phyloP scores from a whole-genome alignment of 805 yeast species.

The Hanseniaspora valbyensis region DNA sequence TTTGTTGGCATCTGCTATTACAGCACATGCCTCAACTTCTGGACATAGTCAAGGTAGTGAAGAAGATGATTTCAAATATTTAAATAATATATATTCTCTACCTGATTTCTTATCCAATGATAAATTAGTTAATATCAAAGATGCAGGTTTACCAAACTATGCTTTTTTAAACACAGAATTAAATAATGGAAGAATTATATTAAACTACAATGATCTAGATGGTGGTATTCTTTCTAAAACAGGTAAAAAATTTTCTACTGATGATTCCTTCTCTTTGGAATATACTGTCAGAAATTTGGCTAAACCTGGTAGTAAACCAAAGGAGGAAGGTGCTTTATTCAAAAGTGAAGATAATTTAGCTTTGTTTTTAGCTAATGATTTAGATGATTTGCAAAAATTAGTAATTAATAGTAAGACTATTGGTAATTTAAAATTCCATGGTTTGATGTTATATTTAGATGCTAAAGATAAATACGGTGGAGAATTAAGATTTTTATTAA shows the following conservation, averaged over 20 bases:
- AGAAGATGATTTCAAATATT: constrained; percentile 9
- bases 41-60: not conserved
- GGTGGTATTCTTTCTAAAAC: constrained; percentile 10
- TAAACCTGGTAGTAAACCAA: not conserved
- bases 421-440: constrained; percentile 37
- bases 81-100: constrained; percentile 7
- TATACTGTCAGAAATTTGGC: constrained; percentile 14
- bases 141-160: constrained; percentile 12
- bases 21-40: not conserved
- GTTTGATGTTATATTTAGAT: constrained; percentile 52
- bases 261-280: constrained; percentile 10
- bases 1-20: not conserved
- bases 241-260: constrained; percentile 1
- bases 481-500: constrained; percentile 47
- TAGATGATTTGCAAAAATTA: not conserved
- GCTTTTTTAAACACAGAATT: constrained; percentile 8
- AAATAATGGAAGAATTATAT: constrained; percentile 7
- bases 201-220: constrained; percentile 5
- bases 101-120: constrained; percentile 9
- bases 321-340: not conserved
- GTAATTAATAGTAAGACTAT: not conserved
- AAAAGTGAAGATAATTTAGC: constrained; percentile 12
- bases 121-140: constrained; percentile 11
- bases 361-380: constrained; percentile 4
- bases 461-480: constrained; percentile 37